Evolutionary conservation across 2,329 filamentous ascomycete genomes (phyloP), one percentile per base, ranked within the genome.

Genomic region (Penicillium glabrum): DNA sequence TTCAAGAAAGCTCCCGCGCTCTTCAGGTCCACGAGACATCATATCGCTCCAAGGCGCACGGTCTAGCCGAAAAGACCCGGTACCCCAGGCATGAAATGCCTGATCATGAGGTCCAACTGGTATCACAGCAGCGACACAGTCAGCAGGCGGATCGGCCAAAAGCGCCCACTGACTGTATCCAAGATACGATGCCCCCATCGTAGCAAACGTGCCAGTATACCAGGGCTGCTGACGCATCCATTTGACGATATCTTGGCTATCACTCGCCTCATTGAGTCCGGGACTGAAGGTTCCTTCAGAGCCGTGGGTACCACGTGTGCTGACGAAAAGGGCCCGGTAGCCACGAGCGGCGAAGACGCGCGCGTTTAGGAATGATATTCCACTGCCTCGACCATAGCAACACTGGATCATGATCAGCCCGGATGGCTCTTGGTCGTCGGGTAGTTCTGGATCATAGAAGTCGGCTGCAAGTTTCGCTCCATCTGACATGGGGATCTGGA

Each of bases 161-260:
- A 62, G 55, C 16, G 60, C 60, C 58, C 58, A 62, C 26, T 62
- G 60, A 31, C 60, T 60, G 37, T 62, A 62, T 8, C 60, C 60
- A 1, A 62, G 53, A 51, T 62, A 62, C 21, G 60, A 62, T 5
- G 58, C 14, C 1, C 60, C 60, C 24, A 60, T 24, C 3, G 60
- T 62, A 3, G 60, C 60, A 53, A 62, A 62, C 3, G 55, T 59
- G 16, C 60, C 60, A 9, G 43, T 56, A 43, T 62, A 62, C 60
- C 60, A 62, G 29, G 58, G 21, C 37, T 62, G 60, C 19, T 57
- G 55, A 14, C 58, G 58, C 58, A 62, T 62, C 60, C 60, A 62
- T 16, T 13, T 43, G 14, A 62, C 60, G 2, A 62, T 62, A 44
- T 62, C 60, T 27, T 62, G 60, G 13, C 60, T 61, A 41, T 62